A percentile compares a stretch with the other conserved stretches of the same genome.
Evolutionary conservation across 1,284 basidiomycete species (phyloP).

Genomic region (Sanghuangporus baumii): DNA sequence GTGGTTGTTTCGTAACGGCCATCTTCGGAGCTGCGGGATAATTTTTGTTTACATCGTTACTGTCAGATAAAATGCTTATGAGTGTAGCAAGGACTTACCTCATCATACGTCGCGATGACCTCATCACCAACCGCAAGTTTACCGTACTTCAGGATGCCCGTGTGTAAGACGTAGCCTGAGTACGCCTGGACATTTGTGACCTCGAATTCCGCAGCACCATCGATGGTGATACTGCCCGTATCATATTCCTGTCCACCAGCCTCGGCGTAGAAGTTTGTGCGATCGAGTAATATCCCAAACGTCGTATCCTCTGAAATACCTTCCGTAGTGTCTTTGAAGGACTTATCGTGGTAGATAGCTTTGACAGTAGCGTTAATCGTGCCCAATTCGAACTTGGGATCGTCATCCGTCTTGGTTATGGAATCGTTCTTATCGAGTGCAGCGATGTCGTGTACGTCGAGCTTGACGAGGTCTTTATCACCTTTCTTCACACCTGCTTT

Average conservation of each 20-base stretch:
- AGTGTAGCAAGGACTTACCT: constrained; percentile 35
- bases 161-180: constrained; percentile 86
- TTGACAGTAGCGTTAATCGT: constrained; percentile 76
- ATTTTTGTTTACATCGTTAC: not conserved
- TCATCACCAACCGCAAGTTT: constrained; percentile 62
- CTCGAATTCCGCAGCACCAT: constrained; percentile 88
- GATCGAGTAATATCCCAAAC: constrained; percentile 89
- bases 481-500: constrained; percentile 76
- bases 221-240: constrained; percentile 91
- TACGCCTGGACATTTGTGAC: constrained; percentile 90
- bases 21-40: constrained; percentile 71
- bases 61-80: not conserved
- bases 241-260: constrained; percentile 97
- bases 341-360: constrained; percentile 81
- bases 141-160: constrained; percentile 81
- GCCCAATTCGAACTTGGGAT: constrained; percentile 80
- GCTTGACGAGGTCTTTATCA: constrained; percentile 68
- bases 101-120: constrained; percentile 73
- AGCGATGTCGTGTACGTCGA: constrained; percentile 95
- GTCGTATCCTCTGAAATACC: constrained; percentile 56
- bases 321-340: constrained; percentile 69
- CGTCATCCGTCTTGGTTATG: constrained; percentile 94
- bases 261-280: constrained; percentile 98
- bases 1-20: constrained; percentile 96
- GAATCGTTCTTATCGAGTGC: constrained; percentile 74